Evolutionary conservation across 1,139 yeast genomes (phyloP), one percentile per base, ranked within the genome.

Genomic region (Lodderomyces elongisporus): DNA sequence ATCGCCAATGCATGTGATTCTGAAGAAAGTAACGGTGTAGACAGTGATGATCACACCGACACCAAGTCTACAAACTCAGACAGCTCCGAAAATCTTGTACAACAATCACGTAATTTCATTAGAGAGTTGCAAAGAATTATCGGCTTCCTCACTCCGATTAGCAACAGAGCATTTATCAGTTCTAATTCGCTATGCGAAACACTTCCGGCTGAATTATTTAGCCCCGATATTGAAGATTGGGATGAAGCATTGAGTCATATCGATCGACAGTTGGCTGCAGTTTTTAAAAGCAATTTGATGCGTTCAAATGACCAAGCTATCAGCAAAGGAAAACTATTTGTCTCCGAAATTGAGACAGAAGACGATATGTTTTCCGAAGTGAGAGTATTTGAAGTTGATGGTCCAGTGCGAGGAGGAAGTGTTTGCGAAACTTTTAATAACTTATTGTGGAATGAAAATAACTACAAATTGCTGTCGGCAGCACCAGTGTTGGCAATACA

Each of bases 401-500:
- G 44, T n/a, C 72, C 63, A 12, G 34, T 48, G 5, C 44, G 67
- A 23, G 46, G 47, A n/a, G 14, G 45, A 2, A 49, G 48, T 14
- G 43, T 67, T 14, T 57, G 59, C 35, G 60, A 56, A 28, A 48
- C 66, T 0, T 51, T 68, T 32, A 57, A 59, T 42, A 55, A 49
- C 27, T 47, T 67, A 38, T 62, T 68, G 34, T 66, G 74, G 73
- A 58, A 56, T 18, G 46, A 62, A 4, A 68, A 68, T 5, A 45
- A 44, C 21, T 51, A 64, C 27, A 43, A 56, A 18, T 57, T 63
- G 31, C 45, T 46, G 5, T 37, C 43, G 4, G 43, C 63, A 12
- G 58, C 66, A 2, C 60, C 62, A 3, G 37, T 66, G 1, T 42
- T 67, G n/a, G 58, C 68, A 0, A 40, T 65, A 14, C 62, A 56